Percentiles rank a stretch among this genome's conserved stretches.
Evolutionary conservation across 2,329 filamentous ascomycete species (phyloP).

Genomic region (Arthrobotrys conoides): DNA sequence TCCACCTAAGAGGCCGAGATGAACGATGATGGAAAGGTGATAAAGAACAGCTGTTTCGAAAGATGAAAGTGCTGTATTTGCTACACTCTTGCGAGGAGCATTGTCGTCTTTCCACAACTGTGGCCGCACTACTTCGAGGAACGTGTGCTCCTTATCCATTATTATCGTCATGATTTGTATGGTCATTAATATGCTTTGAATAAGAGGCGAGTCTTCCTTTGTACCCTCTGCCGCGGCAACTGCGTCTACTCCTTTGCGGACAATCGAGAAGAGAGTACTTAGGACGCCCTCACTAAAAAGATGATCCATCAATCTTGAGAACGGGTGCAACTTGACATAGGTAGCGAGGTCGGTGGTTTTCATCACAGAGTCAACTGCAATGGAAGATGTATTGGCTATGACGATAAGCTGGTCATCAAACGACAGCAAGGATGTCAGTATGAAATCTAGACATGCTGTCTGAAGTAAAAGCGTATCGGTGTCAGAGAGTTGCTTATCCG

Average conservation of each 20-base stretch:
- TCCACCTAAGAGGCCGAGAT: constrained; percentile 88
- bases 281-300: constrained; percentile 94
- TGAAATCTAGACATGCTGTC: constrained; percentile 86
- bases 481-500: constrained; percentile 53
- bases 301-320: constrained; percentile 96
- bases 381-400: constrained; percentile 82
- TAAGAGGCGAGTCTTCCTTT: constrained; percentile 82
- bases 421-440: constrained; percentile 80
- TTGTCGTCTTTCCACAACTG: constrained; percentile 78
- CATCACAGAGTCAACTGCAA: constrained; percentile 82
- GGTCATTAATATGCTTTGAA: constrained; percentile 82
- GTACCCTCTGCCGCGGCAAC: constrained; percentile 71
- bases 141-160: constrained; percentile 89
- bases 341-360: constrained; percentile 79
- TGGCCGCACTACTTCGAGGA: constrained; percentile 87
- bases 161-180: constrained; percentile 87
- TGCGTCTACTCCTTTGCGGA: constrained; percentile 79
- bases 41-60: constrained; percentile 93
- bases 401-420: constrained; percentile 96
- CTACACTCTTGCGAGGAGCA: constrained; percentile 74
- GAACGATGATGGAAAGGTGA: constrained; percentile 82
- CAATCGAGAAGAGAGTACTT: constrained; percentile 80
- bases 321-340: constrained; percentile 91
- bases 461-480: constrained; percentile 70
- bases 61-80: constrained; percentile 83